Evolutionary conservation across 2,329 filamentous ascomycete genomes (phyloP), one percentile per base, ranked within the genome.

Genomic region (Fusarium buharicum): DNA sequence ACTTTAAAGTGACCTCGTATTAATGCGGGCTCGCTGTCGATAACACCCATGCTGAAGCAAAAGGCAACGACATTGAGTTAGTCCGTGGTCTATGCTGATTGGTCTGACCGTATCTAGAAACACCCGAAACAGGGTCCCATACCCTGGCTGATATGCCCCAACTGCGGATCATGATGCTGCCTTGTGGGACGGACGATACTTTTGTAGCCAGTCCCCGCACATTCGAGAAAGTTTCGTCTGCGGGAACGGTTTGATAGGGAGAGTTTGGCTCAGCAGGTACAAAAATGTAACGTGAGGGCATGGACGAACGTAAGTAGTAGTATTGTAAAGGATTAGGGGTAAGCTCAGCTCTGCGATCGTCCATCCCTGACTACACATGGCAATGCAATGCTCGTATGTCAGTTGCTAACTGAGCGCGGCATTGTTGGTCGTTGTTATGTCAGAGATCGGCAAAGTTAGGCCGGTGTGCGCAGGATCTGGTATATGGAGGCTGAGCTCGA

Each of bases 401-500:
- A n/a, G n/a, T n/a, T n/a, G n/a, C n/a, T n/a, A n/a, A n/a, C n/a
- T n/a, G n/a, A n/a, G n/a, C n/a, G n/a, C n/a, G n/a, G n/a, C n/a
- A n/a, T n/a, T n/a, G 41, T 22, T 40, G 27, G 22, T 24, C n/a
- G 20, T 34, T 24, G 22, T 24, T 24, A 24, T 58, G 52, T 30
- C 44, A 33, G 54, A 34, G 41, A 60, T 55, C 55, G 56, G 56
- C 56, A 59, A 37, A 37, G 34, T 16, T n/a, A 37, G 60, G 55
- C 56, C 56, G 56, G 41, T 36, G 22, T 24, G 22, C 8, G 8
- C 36, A 40, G 54, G 31, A 47, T 55, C 24, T 54, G 41, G 55
- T 47, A 37, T 24, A 59, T 59, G 20, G 41, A 60, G 56, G 56
- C 56, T 59, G 55, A 60, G 56, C 56, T 53, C 14, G 30, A 55